Base-by-base conservation (phyloP, 2,329 filamentous ascomycete genomes). In the Fusarium sp. region DNA sequence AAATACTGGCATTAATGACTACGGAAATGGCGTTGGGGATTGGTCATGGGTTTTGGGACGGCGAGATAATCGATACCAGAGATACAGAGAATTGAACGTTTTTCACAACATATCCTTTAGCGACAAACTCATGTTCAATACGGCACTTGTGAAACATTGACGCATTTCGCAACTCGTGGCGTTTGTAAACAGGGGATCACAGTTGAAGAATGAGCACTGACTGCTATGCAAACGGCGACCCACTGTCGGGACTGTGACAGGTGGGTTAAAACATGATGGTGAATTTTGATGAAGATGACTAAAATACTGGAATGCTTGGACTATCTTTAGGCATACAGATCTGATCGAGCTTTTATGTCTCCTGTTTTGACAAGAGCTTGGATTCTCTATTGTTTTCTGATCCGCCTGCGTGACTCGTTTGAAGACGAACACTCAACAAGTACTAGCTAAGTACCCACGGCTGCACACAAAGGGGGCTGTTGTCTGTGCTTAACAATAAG, bases 21-120 rank as follows among this genome's bases (percentile, higher is more conserved):
- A 68, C 7, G 55, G 24, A 50, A 54, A 55, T 30, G 71, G 71
- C 71, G 71, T 73, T 73, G 56, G 67, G 68, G 60, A 47, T 45
- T 17, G 26, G 43, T 22, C 22, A 57, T 5, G 33, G 53, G 22
- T 55, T 58, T 45, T 62, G 22, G 56, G 65, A 17, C 20, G 65
- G 44, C 48, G 54, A 58, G 48, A 43, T 28, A 39, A 69, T 62
- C 43, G 50, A 54, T 67, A 58, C 65, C 56, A 41, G 44, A 60
- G 40, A 62, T 39, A 51, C 20, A 40, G 26, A 65, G 28, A 67
- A 64, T 64, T 48, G 19, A 65, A 64, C 13, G 41, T 45, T 19
- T 51, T 26, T 40, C 4, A 54, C 10, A 11, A 44, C 10, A 30
- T 19, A 33, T 22, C 28, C 5, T 19, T 19, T 20, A 4, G 6